Conservation (phyloP, 164 flowering plant genomes). For the Magnolia officinalis region DNA sequence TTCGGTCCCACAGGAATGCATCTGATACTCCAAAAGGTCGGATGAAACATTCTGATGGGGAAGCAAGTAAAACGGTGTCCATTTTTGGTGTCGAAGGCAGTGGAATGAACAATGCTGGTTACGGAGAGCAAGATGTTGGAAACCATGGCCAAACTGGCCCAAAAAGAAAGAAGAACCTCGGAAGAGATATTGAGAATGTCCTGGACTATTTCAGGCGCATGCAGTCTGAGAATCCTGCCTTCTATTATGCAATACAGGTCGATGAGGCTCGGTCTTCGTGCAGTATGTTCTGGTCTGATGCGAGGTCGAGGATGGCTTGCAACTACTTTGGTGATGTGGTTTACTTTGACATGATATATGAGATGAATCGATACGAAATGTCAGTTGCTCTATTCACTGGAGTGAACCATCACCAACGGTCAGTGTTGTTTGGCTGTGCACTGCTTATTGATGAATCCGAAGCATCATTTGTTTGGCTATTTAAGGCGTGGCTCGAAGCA, state of each 20-base stretch:
- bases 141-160: conserved; percentile 60
- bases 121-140: conserved; percentile 75
- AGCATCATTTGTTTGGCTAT: conserved; percentile 42
- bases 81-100: conserved; percentile 70
- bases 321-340: conserved; percentile 45
- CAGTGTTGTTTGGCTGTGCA: conserved; percentile 48
- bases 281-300: conserved; percentile 44
- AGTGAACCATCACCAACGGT: conserved; percentile 46
- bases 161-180: conserved; percentile 41
- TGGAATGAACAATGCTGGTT: conserved; percentile 74
- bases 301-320: conserved; percentile 33
- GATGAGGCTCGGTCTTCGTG: conserved; percentile 38
- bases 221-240: conserved; percentile 35
- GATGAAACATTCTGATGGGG: conserved; percentile 35
- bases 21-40: conserved; percentile 1
- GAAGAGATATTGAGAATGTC: conserved; percentile 68
- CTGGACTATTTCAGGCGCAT: conserved; percentile 57
- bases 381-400: conserved; percentile 46
- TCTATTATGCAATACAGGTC: conserved; percentile 40
- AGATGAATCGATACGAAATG: conserved; percentile 34
- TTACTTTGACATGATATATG: conserved; percentile 42
- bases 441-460: conserved; percentile 39
- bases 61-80: conserved; percentile 76
- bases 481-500: conserved; percentile 37
- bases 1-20: conserved; percentile 12